phyloP scores from a whole-genome alignment of 1,139 yeast genomes.

The Debaryomyces sp. region DNA sequence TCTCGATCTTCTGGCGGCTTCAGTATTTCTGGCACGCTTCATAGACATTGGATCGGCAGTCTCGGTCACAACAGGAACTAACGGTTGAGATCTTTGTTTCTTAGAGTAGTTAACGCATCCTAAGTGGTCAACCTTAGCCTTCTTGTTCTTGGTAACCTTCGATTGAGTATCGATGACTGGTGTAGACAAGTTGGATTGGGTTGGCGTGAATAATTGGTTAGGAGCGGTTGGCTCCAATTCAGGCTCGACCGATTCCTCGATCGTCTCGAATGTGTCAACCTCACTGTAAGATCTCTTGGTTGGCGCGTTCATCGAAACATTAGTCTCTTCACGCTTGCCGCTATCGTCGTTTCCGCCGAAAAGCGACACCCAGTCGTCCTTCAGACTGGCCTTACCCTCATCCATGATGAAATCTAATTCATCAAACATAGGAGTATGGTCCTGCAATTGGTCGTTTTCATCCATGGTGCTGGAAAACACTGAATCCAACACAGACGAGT shows the following conservation, averaged over 20 bases:
- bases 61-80: conserved; percentile 68
- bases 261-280: conserved; percentile 23
- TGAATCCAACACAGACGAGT: conserved; percentile 62
- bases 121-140: conserved; percentile 53
- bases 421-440: conserved; percentile 69
- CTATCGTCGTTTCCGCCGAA: conserved; percentile 37
- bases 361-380: conserved; percentile 66
- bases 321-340: conserved; percentile 20
- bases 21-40: conserved; percentile 94
- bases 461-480: conserved; percentile 56
- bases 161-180: conserved; percentile 26
- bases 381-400: conserved; percentile 46
- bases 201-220: conserved; percentile 36
- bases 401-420: conserved; percentile 51
- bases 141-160: conserved; percentile 9
- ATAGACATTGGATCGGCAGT: conserved; percentile 66
- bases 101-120: conserved; percentile 68
- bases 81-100: conserved; percentile 60
- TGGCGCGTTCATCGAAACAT: background rate
- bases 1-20: conserved; percentile 94
- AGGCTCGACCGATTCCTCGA: conserved; percentile 10
- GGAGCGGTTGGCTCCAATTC: background rate
- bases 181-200: conserved; percentile 24
- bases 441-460: conserved; percentile 37
- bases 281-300: conserved; percentile 31